Base-by-base conservation (phyloP, 768 basidiomycete genomes). In the Pleurotus giganteus region DNA sequence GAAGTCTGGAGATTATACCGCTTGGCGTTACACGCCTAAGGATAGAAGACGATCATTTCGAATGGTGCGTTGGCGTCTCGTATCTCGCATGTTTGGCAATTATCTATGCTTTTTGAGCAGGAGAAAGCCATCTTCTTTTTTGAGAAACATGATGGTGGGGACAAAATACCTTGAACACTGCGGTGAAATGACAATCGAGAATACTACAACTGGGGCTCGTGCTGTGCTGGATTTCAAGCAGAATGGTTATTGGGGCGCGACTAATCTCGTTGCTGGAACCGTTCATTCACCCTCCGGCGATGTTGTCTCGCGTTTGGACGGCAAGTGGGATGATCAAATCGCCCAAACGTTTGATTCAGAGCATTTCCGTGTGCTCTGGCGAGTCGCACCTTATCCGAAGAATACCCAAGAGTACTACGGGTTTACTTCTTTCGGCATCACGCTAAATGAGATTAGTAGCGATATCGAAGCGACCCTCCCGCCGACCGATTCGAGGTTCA, bases 91-190 rank as follows among this genome's bases (percentile, higher is more conserved):
- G 53, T 6, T 57, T 26, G 42, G 36, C 34, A 4, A 23, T 42
- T 53, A 11, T 4, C 17, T 27, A 52, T n/a, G 45, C 37, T 12
- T 31, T 27, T 46, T 34, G 21, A 3, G 9, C 61, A 92, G 92
- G 91, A 86, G 81, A 44, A 90, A 88, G 60, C 92, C 92, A 1
- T 91, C 90, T 0, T 89, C 89, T 2, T 95, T 94, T 69, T 85
- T 94, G 76, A 76, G 92, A 57, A 94, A 94, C 69, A 73, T 95
- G 55, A 86, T 94, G 83, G 86, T 91, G 69, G 93, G 93, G 8
- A 88, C 89, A 23, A 94, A 94, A 64, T 95, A 94, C 65, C 78
- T 95, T 24, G 92, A 94, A 65, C 93, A 94, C 62, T 80, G 78
- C 36, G 92, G 92, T 24, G 81, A 87, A 65, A 82, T 94, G 83